These are phyloP conservation scores for Cyclotella cryptica DNA, from an alignment of 108 stramenopile genomes.

Conservation along the genomic window DNA sequence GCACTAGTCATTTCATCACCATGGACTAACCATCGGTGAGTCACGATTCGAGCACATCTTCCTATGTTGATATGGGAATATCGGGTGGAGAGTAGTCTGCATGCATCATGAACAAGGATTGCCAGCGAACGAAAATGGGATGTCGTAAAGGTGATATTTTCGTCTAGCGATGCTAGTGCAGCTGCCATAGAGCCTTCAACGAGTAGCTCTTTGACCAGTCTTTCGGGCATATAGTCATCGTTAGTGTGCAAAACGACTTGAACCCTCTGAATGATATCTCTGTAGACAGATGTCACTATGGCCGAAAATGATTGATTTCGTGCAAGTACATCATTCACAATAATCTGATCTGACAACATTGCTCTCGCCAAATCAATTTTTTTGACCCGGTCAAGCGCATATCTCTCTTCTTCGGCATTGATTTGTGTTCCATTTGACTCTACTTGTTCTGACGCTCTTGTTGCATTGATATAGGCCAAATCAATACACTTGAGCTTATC, in stretches of 20 bases:
- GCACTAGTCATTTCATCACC: constrained; percentile 54
- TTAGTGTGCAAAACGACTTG: constrained; percentile 14
- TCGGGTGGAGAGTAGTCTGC: constrained; percentile 63
- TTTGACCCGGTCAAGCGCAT: constrained; percentile 69
- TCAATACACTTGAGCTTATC: constrained; percentile 76
- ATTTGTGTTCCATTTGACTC: constrained; percentile 41
- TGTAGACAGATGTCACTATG: constrained; percentile 36
- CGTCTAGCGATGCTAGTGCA: constrained; percentile 60
- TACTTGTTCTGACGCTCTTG: constrained; percentile 71
- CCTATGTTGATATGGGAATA: constrained; percentile 83
- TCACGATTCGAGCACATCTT: constrained; percentile 49
- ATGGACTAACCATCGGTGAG: constrained; percentile 74
- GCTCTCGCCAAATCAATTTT: constrained; percentile 64
- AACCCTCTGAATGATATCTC: constrained; percentile 31
- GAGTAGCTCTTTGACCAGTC: constrained; percentile 70
- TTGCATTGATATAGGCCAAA: constrained; percentile 66
- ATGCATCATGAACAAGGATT: constrained; percentile 65
- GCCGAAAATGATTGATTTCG: constrained; percentile 18
- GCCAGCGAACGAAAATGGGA: constrained; percentile 70
- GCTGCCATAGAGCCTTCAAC: constrained; percentile 68
- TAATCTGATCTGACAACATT: constrained; percentile 69
- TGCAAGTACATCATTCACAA: constrained; percentile 63
- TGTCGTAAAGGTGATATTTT: constrained; percentile 53
- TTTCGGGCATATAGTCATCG: constrained; percentile 62
- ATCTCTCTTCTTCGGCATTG: constrained; percentile 30